phyloP scores from a whole-genome alignment of 352 stramenopile species.

The Pythium aristosporum region DNA sequence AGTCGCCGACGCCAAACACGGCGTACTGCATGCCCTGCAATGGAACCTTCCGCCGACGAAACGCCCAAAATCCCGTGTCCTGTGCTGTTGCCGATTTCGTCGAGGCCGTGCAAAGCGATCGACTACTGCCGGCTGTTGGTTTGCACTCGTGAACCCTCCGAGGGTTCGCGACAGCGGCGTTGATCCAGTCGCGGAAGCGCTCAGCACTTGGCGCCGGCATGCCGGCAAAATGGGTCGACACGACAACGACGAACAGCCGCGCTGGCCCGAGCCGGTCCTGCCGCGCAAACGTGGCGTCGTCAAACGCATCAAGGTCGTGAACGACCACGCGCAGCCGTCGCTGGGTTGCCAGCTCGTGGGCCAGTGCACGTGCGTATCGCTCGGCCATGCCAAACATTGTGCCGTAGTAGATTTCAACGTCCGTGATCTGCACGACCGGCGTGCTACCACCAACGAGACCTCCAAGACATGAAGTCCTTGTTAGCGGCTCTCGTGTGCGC shows the following conservation, averaged over 20 bases:
- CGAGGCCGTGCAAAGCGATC: background rate
- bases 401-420: constrained; percentile 92
- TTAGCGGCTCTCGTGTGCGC: constrained; percentile 18
- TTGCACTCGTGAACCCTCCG: background rate
- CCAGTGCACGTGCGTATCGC: constrained; percentile 86
- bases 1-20: constrained; percentile 96
- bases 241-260: constrained; percentile 85
- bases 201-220: constrained; percentile 92
- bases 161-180: constrained; percentile 4
- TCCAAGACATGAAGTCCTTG: background rate
- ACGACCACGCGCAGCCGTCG: constrained; percentile 62
- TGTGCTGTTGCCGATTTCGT: background rate
- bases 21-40: constrained; percentile 69
- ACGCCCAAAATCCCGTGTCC: background rate
- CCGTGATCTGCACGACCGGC: constrained; percentile 21
- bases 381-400: constrained; percentile 94
- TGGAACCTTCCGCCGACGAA: background rate
- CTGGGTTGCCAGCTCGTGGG: constrained; percentile 49
- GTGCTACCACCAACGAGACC: background rate
- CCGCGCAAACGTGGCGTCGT: constrained; percentile 26
- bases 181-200: constrained; percentile 35
- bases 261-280: constrained; percentile 30
- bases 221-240: constrained; percentile 94
- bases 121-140: background rate
- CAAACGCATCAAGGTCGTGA: constrained; percentile 89